phyloP scores from a whole-genome alignment of 2,329 filamentous ascomycete genomes.

The Arthrobotrys megalospora region DNA sequence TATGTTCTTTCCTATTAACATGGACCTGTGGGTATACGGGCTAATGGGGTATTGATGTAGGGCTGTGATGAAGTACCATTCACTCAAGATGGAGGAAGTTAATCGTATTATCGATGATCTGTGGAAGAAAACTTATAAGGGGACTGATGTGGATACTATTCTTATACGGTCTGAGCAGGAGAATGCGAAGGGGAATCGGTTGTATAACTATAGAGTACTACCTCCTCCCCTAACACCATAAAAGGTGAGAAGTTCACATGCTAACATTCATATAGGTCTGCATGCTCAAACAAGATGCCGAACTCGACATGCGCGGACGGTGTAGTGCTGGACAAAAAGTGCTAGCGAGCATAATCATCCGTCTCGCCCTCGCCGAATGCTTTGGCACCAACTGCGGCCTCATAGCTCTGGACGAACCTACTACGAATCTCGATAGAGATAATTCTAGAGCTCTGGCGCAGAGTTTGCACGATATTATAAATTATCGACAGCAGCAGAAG shows the following conservation, averaged over 20 bases:
- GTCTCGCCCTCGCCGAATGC: conserved; percentile 93
- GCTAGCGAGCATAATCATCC: conserved; percentile 96
- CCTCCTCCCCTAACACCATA: neutral
- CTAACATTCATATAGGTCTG: conserved; percentile 71
- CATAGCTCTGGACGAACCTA: conserved; percentile 96
- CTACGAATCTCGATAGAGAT: conserved; percentile 94
- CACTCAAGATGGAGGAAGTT: conserved; percentile 97
- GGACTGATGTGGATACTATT: conserved; percentile 97
- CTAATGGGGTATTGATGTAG: conserved; percentile 48
- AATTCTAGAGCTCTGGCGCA: conserved; percentile 92
- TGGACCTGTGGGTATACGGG: no score
- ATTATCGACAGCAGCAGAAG: conserved; percentile 82
- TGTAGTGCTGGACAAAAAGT: conserved; percentile 98
- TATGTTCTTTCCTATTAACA: conserved; percentile 54
- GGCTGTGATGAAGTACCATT: conserved; percentile 97
- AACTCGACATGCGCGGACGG: conserved; percentile 99
- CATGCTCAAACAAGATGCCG: conserved; percentile 96
- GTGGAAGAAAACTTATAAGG: conserved; percentile 97
- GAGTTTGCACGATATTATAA: conserved; percentile 89
- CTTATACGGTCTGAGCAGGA: conserved; percentile 94
- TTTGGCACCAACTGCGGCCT: conserved; percentile 96
- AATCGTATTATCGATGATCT: conserved; percentile 94
- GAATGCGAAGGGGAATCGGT: conserved; percentile 79
- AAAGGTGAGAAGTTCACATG: neutral
- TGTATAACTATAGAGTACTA: conserved; percentile 88